phyloP scores from a whole-genome alignment of 2,329 filamentous ascomycete species.

The Aspergillus sp. region DNA sequence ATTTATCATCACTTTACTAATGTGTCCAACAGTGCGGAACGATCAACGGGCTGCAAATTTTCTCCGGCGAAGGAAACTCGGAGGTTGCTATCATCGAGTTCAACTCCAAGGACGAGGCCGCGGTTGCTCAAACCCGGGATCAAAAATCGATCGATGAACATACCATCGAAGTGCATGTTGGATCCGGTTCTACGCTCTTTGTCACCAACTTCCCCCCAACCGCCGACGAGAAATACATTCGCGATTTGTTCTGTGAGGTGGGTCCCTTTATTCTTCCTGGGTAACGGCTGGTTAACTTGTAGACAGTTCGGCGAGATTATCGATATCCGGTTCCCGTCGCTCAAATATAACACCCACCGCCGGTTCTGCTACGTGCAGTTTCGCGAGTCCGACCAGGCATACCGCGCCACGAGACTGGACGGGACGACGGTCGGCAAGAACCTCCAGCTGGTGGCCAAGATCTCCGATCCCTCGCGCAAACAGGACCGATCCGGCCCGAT shows the following conservation, averaged over 20 bases:
- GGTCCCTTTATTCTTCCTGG: conserved; percentile 14
- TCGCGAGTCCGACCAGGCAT: conserved; percentile 64
- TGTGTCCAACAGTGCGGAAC: conserved; percentile 61
- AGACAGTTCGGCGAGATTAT: conserved; percentile 73
- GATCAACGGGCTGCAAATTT: conserved; percentile 73
- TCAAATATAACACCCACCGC: conserved; percentile 83
- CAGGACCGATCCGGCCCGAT: conserved; percentile 77
- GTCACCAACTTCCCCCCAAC: conserved; percentile 80
- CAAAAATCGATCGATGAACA: conserved; percentile 74
- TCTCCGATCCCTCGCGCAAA: conserved; percentile 78
- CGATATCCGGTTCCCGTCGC: conserved; percentile 82
- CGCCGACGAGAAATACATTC: conserved; percentile 51
- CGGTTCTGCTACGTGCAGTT: conserved; percentile 98
- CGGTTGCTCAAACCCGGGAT: conserved; percentile 76
- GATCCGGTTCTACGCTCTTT: conserved; percentile 77
- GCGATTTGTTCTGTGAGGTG: conserved; percentile 57
- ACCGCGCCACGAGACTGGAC: conserved; percentile 70
- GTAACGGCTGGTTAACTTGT: neutral
- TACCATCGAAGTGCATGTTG: conserved; percentile 71
- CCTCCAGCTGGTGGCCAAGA: conserved; percentile 71
- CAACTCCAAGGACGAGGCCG: conserved; percentile 73
- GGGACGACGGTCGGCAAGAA: conserved; percentile 67
- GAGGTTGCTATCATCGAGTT: conserved; percentile 83
- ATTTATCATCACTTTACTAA: neutral
- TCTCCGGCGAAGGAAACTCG: conserved; percentile 61